Evolutionary conservation across 305 asterid species (phyloP).

Genomic region (Lippia alba): DNA sequence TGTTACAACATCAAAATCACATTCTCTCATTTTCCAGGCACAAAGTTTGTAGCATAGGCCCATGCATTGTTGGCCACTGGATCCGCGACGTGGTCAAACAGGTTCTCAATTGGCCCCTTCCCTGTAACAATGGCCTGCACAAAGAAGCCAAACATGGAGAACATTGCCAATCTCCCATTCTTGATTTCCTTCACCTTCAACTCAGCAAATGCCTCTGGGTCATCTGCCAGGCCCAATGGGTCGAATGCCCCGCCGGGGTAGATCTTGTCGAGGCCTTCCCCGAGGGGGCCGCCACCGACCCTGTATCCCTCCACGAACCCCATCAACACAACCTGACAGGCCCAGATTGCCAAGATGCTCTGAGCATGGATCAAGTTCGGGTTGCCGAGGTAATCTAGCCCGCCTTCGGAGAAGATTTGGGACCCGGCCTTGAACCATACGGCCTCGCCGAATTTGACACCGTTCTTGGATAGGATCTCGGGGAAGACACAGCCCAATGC

Average conservation of each 20-base stretch:
- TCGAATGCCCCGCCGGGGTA: constrained; percentile 92
- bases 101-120: constrained; percentile 86
- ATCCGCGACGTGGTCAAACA: constrained; percentile 70
- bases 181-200: constrained; percentile 87
- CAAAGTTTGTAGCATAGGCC: constrained; percentile 91
- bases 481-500: constrained; percentile 57
- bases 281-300: constrained; percentile 88
- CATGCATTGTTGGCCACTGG: constrained; percentile 92
- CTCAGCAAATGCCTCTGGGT: constrained; percentile 88
- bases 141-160: constrained; percentile 90
- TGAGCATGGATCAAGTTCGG: constrained; percentile 89
- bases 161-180: constrained; percentile 90
- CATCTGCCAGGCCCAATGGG: constrained; percentile 92
- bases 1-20: constrained; percentile 8
- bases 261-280: constrained; percentile 86
- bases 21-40: constrained; percentile 65
- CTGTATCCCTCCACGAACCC: constrained; percentile 87
- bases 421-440: constrained; percentile 71
- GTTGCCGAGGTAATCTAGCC: constrained; percentile 86
- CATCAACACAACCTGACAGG: constrained; percentile 79
- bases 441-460: constrained; percentile 51
- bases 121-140: constrained; percentile 95
- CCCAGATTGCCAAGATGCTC: constrained; percentile 90
- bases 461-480: constrained; percentile 48
- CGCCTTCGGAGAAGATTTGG: constrained; percentile 90